Percentiles rank a stretch among this genome's conserved stretches.
These are phyloP conservation scores for Lactifluus rugatus DNA, from an alignment of 768 basidiomycete species.

Conservation along the genomic window DNA sequence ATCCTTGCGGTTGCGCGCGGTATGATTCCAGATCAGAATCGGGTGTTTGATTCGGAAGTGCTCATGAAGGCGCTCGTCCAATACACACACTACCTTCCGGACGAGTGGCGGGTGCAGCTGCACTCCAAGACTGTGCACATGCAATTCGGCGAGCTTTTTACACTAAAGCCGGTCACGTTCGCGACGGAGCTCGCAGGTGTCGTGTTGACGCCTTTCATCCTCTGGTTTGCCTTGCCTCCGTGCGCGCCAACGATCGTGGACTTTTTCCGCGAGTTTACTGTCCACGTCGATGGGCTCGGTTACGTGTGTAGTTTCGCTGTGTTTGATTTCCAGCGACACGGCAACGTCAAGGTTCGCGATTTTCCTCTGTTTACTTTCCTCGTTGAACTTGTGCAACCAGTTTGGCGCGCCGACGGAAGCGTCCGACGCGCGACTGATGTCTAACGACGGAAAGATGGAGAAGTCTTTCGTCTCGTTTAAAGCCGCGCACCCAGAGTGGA, in stretches of 20 bases:
- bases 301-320: constrained; percentile 98
- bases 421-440: constrained; percentile 65
- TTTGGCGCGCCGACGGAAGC: constrained; percentile 75
- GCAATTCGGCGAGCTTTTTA: constrained; percentile 86
- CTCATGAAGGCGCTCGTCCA: constrained; percentile 88
- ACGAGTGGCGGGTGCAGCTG: constrained; percentile 79
- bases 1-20: constrained; percentile 84
- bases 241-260: constrained; percentile 91
- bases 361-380: background rate
- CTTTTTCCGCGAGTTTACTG: constrained; percentile 96
- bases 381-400: constrained; percentile 28
- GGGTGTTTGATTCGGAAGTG: constrained; percentile 87
- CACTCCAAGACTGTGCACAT: constrained; percentile 90
- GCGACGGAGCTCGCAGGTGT: constrained; percentile 84
- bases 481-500: constrained; percentile 94
- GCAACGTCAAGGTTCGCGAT: constrained; percentile 67
- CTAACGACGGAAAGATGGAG: constrained; percentile 97
- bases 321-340: constrained; percentile 93
- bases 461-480: constrained; percentile 95
- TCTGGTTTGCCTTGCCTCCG: constrained; percentile 84
- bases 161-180: constrained; percentile 87
- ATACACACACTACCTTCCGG: constrained; percentile 94
- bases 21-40: constrained; percentile 92
- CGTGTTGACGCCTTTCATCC: constrained; percentile 84
- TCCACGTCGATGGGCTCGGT: constrained; percentile 92